A percentile compares a stretch with the other conserved stretches of the same genome.
Conservation (phyloP, 2,329 filamentous ascomycete genomes). For the Talaromyces sp. region DNA sequence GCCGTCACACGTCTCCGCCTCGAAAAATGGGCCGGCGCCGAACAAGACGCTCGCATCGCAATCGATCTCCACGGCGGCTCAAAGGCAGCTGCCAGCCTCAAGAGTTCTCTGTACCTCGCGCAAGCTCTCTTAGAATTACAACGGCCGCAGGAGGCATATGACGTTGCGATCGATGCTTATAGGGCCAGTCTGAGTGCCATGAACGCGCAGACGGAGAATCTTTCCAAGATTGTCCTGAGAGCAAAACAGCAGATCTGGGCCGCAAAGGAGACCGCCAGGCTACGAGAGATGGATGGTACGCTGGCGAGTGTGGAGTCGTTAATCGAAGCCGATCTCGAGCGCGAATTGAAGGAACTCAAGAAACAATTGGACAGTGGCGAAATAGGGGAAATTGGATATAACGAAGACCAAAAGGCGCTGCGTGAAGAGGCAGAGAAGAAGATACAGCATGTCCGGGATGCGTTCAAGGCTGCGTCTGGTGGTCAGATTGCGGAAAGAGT, state of each 20-base stretch:
- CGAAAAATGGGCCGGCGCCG: slow-evolving; percentile 67
- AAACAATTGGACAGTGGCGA: slow-evolving; percentile 34
- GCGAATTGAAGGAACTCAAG: slow-evolving; percentile 36
- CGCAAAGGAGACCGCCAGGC: slow-evolving; percentile 56
- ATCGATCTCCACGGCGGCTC: slow-evolving; percentile 59
- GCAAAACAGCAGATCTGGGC: slow-evolving; percentile 90
- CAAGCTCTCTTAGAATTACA: slow-evolving; percentile 76
- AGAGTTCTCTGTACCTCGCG: slow-evolving; percentile 78
- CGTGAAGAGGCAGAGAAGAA: slow-evolving; percentile 50
- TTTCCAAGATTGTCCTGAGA: slow-evolving; percentile 70
- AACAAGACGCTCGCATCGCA: slow-evolving; percentile 72
- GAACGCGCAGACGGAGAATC: slow-evolving; percentile 65
- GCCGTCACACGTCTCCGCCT: slow-evolving; percentile 78
- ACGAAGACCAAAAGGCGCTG: slow-evolving; percentile 62
- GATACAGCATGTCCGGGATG: slow-evolving; percentile 44
- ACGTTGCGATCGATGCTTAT: slow-evolving; percentile 70
- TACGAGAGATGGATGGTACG: slow-evolving; percentile 46
- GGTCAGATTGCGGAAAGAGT: slow-evolving; percentile 44
- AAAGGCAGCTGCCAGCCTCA: slow-evolving; percentile 61
- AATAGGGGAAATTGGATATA: slow-evolving; percentile 61
- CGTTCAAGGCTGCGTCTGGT: slow-evolving; percentile 42
- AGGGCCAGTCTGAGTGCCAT: slow-evolving; percentile 60
- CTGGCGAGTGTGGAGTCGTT: slow-evolving; percentile 40
- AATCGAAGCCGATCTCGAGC: slow-evolving; percentile 38
- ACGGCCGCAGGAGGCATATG: slow-evolving; percentile 69